These are phyloP conservation scores for Pythium aphanidermatum DNA, from an alignment of 352 stramenopile species.

Conservation along the genomic window DNA sequence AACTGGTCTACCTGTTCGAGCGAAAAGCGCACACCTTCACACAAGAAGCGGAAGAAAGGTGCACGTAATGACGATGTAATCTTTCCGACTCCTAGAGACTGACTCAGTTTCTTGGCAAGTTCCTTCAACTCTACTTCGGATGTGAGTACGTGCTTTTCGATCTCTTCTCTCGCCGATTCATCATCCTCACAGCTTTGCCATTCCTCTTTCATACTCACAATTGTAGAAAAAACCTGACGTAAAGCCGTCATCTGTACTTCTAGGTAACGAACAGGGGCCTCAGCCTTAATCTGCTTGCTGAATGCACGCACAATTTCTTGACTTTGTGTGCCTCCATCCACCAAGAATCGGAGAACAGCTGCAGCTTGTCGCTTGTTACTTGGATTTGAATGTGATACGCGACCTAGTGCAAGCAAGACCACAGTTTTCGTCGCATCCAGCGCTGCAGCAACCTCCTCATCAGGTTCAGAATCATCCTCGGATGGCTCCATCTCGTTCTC, in stretches of 20 bases:
- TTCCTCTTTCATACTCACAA: constrained; percentile 64
- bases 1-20: constrained; percentile 55
- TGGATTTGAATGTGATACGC: constrained; percentile 74
- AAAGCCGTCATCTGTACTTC: constrained; percentile 87
- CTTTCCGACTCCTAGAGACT: constrained; percentile 77
- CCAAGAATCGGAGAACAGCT: constrained; percentile 62
- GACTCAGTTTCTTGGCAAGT: constrained; percentile 72
- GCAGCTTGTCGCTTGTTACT: constrained; percentile 77
- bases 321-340: constrained; percentile 35
- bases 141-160: constrained; percentile 45
- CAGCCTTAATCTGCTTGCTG: constrained; percentile 66
- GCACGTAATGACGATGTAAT: constrained; percentile 49
- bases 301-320: constrained; percentile 78
- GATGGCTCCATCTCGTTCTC: constrained; percentile 57
- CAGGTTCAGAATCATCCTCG: constrained; percentile 43
- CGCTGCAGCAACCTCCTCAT: constrained; percentile 20
- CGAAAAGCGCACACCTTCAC: constrained; percentile 72
- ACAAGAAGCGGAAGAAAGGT: constrained; percentile 78
- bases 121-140: constrained; percentile 55
- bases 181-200: constrained; percentile 24
- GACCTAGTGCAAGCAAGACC: constrained; percentile 61
- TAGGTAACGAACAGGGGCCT: constrained; percentile 72
- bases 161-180: constrained; percentile 38
- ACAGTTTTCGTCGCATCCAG: constrained; percentile 46
- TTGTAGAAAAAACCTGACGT: constrained; percentile 54